A percentile compares a stretch with the other conserved stretches of the same genome.
Evolutionary conservation across 2,329 filamentous ascomycete species (phyloP).

Genomic region (Phyllosticta citrichinensis): DNA sequence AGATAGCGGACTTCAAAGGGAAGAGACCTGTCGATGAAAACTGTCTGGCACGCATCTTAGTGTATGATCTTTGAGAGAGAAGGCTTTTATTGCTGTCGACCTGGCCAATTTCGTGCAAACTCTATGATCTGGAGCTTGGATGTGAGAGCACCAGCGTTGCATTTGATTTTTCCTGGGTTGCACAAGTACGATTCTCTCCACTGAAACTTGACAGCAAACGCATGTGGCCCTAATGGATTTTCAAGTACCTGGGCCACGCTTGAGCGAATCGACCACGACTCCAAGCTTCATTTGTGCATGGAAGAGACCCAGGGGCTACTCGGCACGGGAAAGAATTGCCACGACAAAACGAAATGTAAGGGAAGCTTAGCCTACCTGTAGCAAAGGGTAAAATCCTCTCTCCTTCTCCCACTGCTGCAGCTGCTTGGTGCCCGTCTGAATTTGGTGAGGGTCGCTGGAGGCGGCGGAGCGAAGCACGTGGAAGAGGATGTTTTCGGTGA

Average conservation of each 20-base stretch:
- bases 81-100: background rate
- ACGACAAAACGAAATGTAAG: background rate
- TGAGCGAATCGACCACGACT: background rate
- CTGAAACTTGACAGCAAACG: background rate
- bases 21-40: slow-evolving; percentile 71
- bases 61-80: background rate
- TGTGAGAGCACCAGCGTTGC: background rate
- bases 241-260: background rate
- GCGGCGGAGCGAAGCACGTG: slow-evolving; percentile 39
- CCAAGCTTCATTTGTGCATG: background rate
- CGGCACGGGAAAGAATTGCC: background rate
- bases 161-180: background rate
- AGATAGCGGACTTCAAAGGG: slow-evolving; percentile 75
- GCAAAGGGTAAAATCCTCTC: slow-evolving; percentile 38
- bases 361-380: slow-evolving; percentile 26
- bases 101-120: background rate
- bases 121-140: background rate
- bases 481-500: slow-evolving; percentile 38
- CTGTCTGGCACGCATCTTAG: slow-evolving; percentile 43
- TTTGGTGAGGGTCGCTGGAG: slow-evolving; percentile 37
- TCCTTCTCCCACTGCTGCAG: slow-evolving; percentile 41
- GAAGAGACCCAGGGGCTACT: background rate
- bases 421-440: slow-evolving; percentile 43
- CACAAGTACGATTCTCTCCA: too few relatives aligned
- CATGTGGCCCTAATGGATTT: background rate